Conservation (phyloP, 2,329 filamentous ascomycete species). For the Trichoderma arundinaceum region DNA sequence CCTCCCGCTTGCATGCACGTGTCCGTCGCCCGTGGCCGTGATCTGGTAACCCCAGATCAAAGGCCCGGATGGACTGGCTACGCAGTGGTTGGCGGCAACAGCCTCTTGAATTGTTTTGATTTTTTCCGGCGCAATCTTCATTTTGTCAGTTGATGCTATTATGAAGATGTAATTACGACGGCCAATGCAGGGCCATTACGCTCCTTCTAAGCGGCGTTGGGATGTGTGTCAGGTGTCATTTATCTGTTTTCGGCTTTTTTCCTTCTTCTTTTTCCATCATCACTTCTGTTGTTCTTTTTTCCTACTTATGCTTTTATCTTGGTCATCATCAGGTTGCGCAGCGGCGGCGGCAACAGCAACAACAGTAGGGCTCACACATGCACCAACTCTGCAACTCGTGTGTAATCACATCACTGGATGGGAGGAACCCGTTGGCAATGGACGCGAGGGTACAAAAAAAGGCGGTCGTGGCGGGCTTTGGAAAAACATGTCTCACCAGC, state of each 20-base stretch:
- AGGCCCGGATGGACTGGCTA: not conserved
- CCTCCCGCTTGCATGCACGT: not conserved
- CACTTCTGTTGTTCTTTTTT: constrained; percentile 31
- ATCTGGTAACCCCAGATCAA: not conserved
- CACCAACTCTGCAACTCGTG: constrained; percentile 19
- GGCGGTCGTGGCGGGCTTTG: constrained; percentile 31
- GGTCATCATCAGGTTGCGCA: constrained; percentile 25
- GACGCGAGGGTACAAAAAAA: constrained; percentile 22
- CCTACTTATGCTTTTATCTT: constrained; percentile 10
- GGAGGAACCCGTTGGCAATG: not conserved
- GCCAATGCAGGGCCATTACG: constrained; percentile 45
- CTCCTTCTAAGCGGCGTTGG: constrained; percentile 46
- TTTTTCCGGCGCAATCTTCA: constrained; percentile 27
- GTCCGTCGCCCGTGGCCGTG: not conserved
- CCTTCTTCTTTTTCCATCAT: constrained; percentile 5
- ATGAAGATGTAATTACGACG: constrained; percentile 50
- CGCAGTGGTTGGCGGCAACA: not conserved
- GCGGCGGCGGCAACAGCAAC: constrained; percentile 22
- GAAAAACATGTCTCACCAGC: constrained; percentile 24
- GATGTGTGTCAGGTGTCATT: constrained; percentile 41
- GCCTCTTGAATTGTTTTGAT: constrained; percentile 24
- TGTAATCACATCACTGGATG: constrained; percentile 19
- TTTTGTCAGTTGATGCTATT: constrained; percentile 31
- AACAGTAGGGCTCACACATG: constrained; percentile 13
- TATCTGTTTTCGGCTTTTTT: constrained; percentile 26